These are phyloP conservation scores for Collybia sordida DNA, from an alignment of 768 basidiomycete species.

Conservation along the genomic window DNA sequence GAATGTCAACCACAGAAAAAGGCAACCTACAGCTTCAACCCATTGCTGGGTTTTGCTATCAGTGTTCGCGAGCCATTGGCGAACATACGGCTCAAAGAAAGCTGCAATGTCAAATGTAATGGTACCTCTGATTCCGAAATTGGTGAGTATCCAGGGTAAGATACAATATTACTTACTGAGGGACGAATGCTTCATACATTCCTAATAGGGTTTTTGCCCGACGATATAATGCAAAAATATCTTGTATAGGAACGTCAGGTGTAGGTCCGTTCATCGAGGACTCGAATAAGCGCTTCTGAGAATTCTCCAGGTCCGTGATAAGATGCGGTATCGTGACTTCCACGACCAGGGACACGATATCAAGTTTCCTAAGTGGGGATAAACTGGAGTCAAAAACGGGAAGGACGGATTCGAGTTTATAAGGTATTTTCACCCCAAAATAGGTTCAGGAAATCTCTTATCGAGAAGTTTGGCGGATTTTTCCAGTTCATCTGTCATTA, in stretches of 20 bases:
- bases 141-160: background rate
- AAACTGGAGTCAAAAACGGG: background rate
- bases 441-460: constrained; percentile 82
- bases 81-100: constrained; percentile 88
- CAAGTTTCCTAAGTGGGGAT: constrained; percentile 50
- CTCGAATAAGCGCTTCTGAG: constrained; percentile 74
- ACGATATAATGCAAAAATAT: constrained; percentile 85
- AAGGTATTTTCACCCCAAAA: constrained; percentile 61
- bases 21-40: constrained; percentile 81
- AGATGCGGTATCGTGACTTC: constrained; percentile 67
- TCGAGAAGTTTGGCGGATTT: constrained; percentile 81
- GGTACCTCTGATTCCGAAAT: constrained; percentile 39
- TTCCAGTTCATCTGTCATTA: constrained; percentile 89
- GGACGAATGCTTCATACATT: constrained; percentile 83
- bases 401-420: constrained; percentile 2
- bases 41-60: constrained; percentile 90
- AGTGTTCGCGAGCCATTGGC: constrained; percentile 86
- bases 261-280: constrained; percentile 86
- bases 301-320: constrained; percentile 62
- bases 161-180: constrained; percentile 52
- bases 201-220: constrained; percentile 69
- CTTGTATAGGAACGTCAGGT: constrained; percentile 85
- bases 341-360: constrained; percentile 75
- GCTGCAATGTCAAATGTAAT: constrained; percentile 67
- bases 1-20: background rate